Evolutionary conservation across 1,139 yeast species (phyloP).

Genomic region (Kluyveromyces marxianus): DNA sequence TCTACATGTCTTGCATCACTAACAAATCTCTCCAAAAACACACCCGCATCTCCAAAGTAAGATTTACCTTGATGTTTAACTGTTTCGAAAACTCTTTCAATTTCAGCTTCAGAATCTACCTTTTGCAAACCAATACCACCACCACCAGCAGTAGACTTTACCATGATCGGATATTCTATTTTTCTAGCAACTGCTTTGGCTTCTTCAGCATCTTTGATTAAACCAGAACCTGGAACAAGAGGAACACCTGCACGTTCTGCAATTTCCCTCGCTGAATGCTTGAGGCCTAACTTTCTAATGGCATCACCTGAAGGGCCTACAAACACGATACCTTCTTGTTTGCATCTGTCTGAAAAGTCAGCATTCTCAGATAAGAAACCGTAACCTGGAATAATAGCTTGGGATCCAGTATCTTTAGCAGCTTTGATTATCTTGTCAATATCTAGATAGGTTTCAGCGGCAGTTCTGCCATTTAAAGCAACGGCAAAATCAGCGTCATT

Average conservation of each 20-base stretch:
- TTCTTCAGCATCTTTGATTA: constrained; percentile 61
- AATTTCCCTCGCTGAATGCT: constrained; percentile 92
- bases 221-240: constrained; percentile 88
- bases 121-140: constrained; percentile 97
- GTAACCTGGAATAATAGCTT: constrained; percentile 95
- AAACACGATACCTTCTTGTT: constrained; percentile 72
- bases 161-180: constrained; percentile 87
- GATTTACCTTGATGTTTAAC: constrained; percentile 91
- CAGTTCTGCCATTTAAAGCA: constrained; percentile 70
- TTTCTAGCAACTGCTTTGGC: constrained; percentile 71
- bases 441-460: constrained; percentile 84
- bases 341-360: constrained; percentile 86
- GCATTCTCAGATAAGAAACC: constrained; percentile 97
- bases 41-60: constrained; percentile 92
- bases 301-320: constrained; percentile 96
- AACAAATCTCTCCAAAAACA: constrained; percentile 86
- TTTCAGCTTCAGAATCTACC: constrained; percentile 74
- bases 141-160: constrained; percentile 97
- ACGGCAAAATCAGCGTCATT: constrained; percentile 72
- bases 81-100: constrained; percentile 75
- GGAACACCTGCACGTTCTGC: constrained; percentile 89
- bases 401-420: constrained; percentile 74
- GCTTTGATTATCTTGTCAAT: constrained; percentile 80
- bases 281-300: constrained; percentile 81
- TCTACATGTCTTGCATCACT: constrained; percentile 95